Evolutionary conservation across 2,329 filamentous ascomycete species (phyloP), one percentile per base, ranked within the genome.

Genomic region (Aureobasidium sp.): DNA sequence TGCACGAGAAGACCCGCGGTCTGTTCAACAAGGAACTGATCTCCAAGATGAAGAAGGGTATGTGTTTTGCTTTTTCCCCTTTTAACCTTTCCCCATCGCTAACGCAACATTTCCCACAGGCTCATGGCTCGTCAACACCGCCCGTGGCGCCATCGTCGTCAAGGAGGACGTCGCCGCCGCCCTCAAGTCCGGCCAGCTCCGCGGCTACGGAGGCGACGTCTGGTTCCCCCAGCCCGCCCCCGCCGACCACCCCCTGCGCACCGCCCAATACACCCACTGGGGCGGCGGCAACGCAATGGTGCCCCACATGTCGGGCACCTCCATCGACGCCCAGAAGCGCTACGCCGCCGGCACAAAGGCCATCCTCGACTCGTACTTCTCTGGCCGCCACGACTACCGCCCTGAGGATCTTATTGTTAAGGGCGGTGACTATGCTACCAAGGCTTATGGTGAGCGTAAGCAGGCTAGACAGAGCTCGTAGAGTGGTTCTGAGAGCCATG

Each of bases 21-120:
- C 79, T 99, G 67, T 97, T 97, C 84, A 96, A 97, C 88, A 97
- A 97, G 88, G 91, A 97, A 53, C 84, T 97, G 72, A 93, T 97
- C 75, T 83, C 86, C 78, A 97, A 97, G 89, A 99, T 97, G 94
- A 97, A 97, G 90, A 88, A 88, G 77, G 92, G 89, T 87, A 76
- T 69, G 83, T 69, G 25, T 29, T 51, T 15, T 25, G 31, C 12
- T 2, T 11, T 20, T 29, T 22, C 25, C 31, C 12, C 20, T n/a
- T 15, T n/a, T 8, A 3, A 25, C 22, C 11, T 17, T 34, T 6
- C 9, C 1, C 2, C 17, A 27, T 25, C 14, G 22, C 44, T 42
- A 37, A 48, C 27, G 36, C 63, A 66, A 63, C 63, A 9, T 42
- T 6, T 17, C 5, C 39, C n/a, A n/a, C 63, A 89, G 88, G 91